Evolutionary conservation across 108 stramenopile species (phyloP), one percentile per base, ranked within the genome.

Genomic region (Schizochytrium sp.): DNA sequence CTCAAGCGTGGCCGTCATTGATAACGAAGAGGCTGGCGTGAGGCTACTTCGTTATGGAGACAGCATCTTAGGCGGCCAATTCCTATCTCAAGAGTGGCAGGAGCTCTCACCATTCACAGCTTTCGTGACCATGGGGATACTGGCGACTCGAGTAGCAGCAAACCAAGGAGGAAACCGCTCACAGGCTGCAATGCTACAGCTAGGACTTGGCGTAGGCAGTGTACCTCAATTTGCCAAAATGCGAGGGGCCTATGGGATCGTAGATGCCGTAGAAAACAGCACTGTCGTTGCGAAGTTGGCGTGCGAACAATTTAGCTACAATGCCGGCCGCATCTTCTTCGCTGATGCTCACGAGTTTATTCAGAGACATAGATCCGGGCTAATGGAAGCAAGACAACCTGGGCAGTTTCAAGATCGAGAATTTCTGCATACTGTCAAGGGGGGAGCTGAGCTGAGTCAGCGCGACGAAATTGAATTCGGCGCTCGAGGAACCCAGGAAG

Each of bases 191-290:
- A 83, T 83, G 76, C 76, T 83, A 38, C 76, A 83, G 47, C 76
- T 83, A 5, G 76, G 76, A 17, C 76, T 83, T 8, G 76, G 76
- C 50, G 76, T 40, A 5, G 76, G 76, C 10, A 55, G 17, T 40
- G 28, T 83, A n/a, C 76, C 76, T 0, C 38, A n/a, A 55, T 38
- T 55, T 3, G 28, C 28, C 28, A 17, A 83, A 5, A 5, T 40
- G 2, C 76, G 76, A 10, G 53, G 76, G 2, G 76, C 50, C 1
- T 83, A 55, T 83, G 76, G 76, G 17, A 2, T 47, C 8, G 47
- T 83, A 2, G 76, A 83, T 28, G 76, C 28, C 5, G 76, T 83
- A 12, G 76, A 83, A 28, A 83, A 83, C 76, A 83, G 76, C 47
- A 83, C 76, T 13, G 8, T 40, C 10, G 76, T 83, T 10, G 76